These are phyloP conservation scores for Globisporangium yorkense DNA, from an alignment of 352 stramenopile genomes.

Conservation along the genomic window DNA sequence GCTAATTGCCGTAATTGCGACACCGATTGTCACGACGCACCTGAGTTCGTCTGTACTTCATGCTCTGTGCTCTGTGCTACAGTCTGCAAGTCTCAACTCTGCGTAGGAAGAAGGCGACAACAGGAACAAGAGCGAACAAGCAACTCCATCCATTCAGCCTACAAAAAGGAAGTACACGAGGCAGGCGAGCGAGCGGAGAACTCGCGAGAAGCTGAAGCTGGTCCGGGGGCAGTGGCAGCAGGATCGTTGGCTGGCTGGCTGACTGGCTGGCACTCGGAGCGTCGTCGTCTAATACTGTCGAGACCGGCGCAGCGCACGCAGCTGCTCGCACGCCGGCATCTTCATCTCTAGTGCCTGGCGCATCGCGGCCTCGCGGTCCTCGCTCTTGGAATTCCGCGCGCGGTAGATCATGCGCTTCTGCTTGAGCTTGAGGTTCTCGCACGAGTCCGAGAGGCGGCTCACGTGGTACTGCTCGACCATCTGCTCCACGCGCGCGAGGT, in stretches of 20 bases:
- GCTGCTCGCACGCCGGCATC: constrained; percentile 77
- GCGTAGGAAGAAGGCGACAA: no score
- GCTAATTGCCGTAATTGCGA: no score
- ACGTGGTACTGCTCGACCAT: constrained; percentile 83
- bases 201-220: no score
- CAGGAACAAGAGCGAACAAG: no score
- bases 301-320: constrained; percentile 59
- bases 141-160: not conserved
- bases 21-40: no score
- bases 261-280: no score
- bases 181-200: not conserved
- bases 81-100: no score
- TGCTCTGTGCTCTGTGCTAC: no score
- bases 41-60: no score
- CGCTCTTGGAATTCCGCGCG: constrained; percentile 66
- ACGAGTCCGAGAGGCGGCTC: constrained; percentile 60
- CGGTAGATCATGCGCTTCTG: constrained; percentile 88
- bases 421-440: constrained; percentile 77
- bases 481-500: constrained; percentile 80
- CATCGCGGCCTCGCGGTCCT: constrained; percentile 74
- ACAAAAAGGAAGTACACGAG: constrained; percentile 5
- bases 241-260: no score
- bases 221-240: no score
- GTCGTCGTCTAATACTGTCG: constrained; percentile 35
- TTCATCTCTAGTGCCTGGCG: constrained; percentile 77